Percentiles rank a stretch among this genome's conserved stretches.
Conservation (phyloP, 495 filamentous ascomycete species). For the Cercophora scortea region DNA sequence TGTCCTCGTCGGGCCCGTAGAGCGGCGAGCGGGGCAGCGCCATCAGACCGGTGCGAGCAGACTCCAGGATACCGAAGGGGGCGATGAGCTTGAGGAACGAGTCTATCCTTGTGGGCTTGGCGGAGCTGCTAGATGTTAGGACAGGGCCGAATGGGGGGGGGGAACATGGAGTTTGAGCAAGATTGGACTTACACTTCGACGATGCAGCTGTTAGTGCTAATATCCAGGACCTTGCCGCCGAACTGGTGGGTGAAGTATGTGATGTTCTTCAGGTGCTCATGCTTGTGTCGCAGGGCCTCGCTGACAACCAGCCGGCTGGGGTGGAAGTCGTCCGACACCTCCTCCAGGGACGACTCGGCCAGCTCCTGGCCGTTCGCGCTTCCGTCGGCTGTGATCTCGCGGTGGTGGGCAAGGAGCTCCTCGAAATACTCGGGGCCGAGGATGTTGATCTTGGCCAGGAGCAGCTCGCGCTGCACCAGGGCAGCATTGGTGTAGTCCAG, state of each 20-base stretch:
- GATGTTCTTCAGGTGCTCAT: constrained; percentile 90
- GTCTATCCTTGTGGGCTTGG: constrained; percentile 89
- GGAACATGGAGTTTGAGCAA: neutral
- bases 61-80: constrained; percentile 96
- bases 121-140: constrained; percentile 52
- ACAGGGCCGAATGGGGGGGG: neutral
- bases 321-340: constrained; percentile 64
- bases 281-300: constrained; percentile 88
- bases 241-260: constrained; percentile 96
- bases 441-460: constrained; percentile 94
- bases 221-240: constrained; percentile 93
- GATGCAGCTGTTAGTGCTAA: constrained; percentile 96
- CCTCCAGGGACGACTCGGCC: constrained; percentile 24
- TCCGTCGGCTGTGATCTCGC: constrained; percentile 50
- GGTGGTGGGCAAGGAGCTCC: constrained; percentile 88
- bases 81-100: constrained; percentile 93
- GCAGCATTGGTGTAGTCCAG: constrained; percentile 89
- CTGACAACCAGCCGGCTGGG: constrained; percentile 74
- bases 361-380: constrained; percentile 27
- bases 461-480: constrained; percentile 90
- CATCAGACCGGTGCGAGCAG: constrained; percentile 90
- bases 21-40: constrained; percentile 90
- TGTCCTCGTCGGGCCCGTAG: constrained; percentile 63
- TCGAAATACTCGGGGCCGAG: constrained; percentile 97
- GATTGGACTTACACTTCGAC: constrained; percentile 75